Evolutionary conservation across 2,329 filamentous ascomycete species (phyloP).

Genomic region (Bimuria novae-zelandiae): DNA sequence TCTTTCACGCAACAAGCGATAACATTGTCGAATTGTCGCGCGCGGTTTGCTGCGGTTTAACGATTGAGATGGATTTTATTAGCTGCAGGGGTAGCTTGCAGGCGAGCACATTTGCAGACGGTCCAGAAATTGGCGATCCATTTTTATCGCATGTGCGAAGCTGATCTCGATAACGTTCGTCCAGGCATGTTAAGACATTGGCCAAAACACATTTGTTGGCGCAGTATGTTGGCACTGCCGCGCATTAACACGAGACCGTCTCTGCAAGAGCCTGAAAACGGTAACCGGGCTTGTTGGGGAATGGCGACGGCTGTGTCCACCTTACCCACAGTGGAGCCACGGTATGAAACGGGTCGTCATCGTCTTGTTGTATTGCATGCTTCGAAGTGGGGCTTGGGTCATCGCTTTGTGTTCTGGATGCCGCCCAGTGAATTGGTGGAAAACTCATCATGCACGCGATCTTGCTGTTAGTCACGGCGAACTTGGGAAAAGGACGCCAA

Average conservation of each 20-base stretch:
- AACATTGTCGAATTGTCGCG: neutral
- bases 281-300: slow-evolving; percentile 3
- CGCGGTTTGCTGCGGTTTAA: slow-evolving; percentile 20
- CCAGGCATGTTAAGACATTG: too few species aligned
- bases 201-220: too few species aligned
- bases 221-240: slow-evolving; percentile 8
- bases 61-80: slow-evolving; percentile 7
- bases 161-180: slow-evolving; percentile 7
- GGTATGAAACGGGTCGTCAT: slow-evolving; percentile 20
- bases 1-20: neutral
- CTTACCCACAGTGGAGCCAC: slow-evolving; percentile 9
- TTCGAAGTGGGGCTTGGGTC: slow-evolving; percentile 16
- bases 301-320: slow-evolving; percentile 18
- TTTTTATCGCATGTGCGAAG: slow-evolving; percentile 13
- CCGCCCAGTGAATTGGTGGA: slow-evolving; percentile 13
- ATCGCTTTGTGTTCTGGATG: slow-evolving; percentile 15
- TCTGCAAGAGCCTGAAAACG: slow-evolving; percentile 8
- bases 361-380: slow-evolving; percentile 16
- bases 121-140: slow-evolving; percentile 10
- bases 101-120: slow-evolving; percentile 7
- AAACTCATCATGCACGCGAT: slow-evolving; percentile 8
- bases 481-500: neutral
- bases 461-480: slow-evolving; percentile 13
- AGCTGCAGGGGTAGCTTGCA: slow-evolving; percentile 10
- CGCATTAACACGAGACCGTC: neutral